Evolutionary conservation across 2,329 filamentous ascomycete genomes (phyloP), one percentile per base, ranked within the genome.

Genomic region (Ceratocystis colombiana): DNA sequence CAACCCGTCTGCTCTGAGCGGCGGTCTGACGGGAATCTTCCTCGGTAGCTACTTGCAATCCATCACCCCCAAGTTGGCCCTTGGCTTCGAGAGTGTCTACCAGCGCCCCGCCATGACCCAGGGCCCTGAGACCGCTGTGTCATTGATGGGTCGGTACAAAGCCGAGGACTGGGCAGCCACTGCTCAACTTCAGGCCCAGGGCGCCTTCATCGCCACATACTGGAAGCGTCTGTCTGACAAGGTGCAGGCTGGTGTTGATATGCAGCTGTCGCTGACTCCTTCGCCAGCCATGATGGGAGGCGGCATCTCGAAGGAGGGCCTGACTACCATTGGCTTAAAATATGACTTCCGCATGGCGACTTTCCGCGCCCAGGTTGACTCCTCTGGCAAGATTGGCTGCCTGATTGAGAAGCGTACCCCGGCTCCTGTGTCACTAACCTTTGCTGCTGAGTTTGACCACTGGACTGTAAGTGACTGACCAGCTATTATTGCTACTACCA

Each of bases 301-400:
- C 72, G 85, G 85, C 61, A 75, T 87, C 65, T 84, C 87, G 76
- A 93, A 91, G 77, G 92, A 99, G 76, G 94, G 94, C 66, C 83
- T 90, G 69, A 92, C 95, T 65, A 90, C 92, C 65, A 83, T 97
- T 72, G 94, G 93, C 73, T 90, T 91, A 75, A 99, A 99, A 79
- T 99, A 99, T 79, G 93, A 96, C 76, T 99, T 99, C 85, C 85
- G 90, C 74, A 89, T 91, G 79, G 94, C 90, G 66, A 94, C 90
- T 63, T 96, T 96, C 86, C 87, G 93, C 70, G 94, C 93, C 57
- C 94, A 99, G 79, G 84, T 97, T 72, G 94, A 99, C 79, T 95
- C 91, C 73, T 87, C 90, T 75, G 94, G 94, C 76, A 96, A 96
- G 80, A 82, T 99, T 69, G 90, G 88, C 77, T 94, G 90, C 75